Percentiles rank a stretch among this genome's conserved stretches.
These are phyloP conservation scores for Moesziomyces antarcticus DNA, from an alignment of 1,284 basidiomycete genomes.

Conservation along the genomic window DNA sequence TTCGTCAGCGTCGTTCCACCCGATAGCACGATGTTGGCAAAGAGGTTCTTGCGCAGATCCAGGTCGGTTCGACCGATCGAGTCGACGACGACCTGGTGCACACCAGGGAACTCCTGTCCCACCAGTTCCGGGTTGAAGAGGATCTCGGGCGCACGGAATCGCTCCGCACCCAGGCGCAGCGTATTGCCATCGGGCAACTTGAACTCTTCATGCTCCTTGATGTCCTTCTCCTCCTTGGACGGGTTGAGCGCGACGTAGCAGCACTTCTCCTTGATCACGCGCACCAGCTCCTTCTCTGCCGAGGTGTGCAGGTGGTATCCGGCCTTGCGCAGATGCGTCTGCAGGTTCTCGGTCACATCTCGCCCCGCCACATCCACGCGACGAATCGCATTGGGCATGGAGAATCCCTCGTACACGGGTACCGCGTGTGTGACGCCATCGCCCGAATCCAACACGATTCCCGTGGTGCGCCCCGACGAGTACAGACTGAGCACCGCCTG, in stretches of 20 bases:
- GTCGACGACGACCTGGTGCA: slow-evolving; percentile 81
- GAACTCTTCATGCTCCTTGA: slow-evolving; percentile 80
- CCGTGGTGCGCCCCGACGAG: slow-evolving; percentile 97
- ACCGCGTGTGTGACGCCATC: slow-evolving; percentile 99
- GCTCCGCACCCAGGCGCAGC: slow-evolving; percentile 91
- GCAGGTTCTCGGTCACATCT: slow-evolving; percentile 94
- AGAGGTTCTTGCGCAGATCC: slow-evolving; percentile 93
- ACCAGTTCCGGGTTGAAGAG: slow-evolving; percentile 97
- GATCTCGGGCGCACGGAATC: slow-evolving; percentile 97
- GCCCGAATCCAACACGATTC: slow-evolving; percentile 97
- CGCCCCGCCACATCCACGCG: slow-evolving; percentile 94
- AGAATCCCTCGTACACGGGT: slow-evolving; percentile 98
- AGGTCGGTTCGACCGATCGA: slow-evolving; percentile 73
- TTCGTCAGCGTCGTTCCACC: slow-evolving; percentile 84
- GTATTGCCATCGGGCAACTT: slow-evolving; percentile 93
- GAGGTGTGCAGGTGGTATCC: slow-evolving; percentile 96
- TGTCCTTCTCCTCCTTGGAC: slow-evolving; percentile 92
- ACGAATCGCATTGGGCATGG: slow-evolving; percentile 97
- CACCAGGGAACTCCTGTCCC: slow-evolving; percentile 94
- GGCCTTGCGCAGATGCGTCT: slow-evolving; percentile 89
- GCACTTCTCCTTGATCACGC: slow-evolving; percentile 97
- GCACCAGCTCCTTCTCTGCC: slow-evolving; percentile 94
- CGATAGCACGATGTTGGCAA: slow-evolving; percentile 94
- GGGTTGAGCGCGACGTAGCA: slow-evolving; percentile 94
- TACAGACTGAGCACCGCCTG: slow-evolving; percentile 97